Evolutionary conservation across 2,329 filamentous ascomycete genomes (phyloP).

Genomic region (Amesomyces nigricolor): DNA sequence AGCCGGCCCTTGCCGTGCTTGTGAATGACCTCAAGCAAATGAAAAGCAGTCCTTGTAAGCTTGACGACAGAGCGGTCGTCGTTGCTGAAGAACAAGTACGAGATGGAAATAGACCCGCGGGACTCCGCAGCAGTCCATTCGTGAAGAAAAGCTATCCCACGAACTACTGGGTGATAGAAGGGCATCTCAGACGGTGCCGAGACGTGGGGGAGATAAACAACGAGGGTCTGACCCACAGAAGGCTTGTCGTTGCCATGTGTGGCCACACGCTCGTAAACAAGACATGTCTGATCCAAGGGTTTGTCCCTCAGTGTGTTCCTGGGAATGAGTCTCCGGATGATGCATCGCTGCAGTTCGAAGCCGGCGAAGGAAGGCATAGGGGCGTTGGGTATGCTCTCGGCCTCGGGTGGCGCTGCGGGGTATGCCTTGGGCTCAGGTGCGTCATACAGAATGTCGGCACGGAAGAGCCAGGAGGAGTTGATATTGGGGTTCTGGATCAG

Average conservation of each 20-base stretch:
- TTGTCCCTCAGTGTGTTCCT: conserved; percentile 72
- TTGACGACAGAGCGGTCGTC: conserved; percentile 35
- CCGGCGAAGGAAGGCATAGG: conserved; percentile 41
- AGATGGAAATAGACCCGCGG: conserved; percentile 51
- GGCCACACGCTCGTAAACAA: conserved; percentile 50
- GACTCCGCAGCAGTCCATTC: conserved; percentile 46
- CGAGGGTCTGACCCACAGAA: conserved; percentile 41
- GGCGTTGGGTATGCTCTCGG: conserved; percentile 27
- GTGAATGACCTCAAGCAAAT: conserved; percentile 61
- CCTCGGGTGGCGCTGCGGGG: conserved; percentile 1
- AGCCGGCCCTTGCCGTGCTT: conserved; percentile 66
- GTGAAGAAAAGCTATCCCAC: conserved; percentile 70
- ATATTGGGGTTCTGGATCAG: conserved; percentile 74
- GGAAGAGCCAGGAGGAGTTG: conserved; percentile 71
- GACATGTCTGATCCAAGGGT: conserved; percentile 75
- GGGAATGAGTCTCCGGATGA: conserved; percentile 75
- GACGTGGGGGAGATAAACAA: conserved; percentile 75
- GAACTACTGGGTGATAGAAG: conserved; percentile 80
- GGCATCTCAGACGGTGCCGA: conserved; percentile 59
- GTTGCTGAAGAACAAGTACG: conserved; percentile 51
- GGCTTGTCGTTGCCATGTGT: conserved; percentile 18
- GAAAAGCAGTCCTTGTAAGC: conserved; percentile 61
- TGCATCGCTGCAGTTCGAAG: conserved; percentile 51
- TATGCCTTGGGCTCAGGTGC: conserved; percentile 31
- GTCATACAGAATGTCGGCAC: conserved; percentile 67